Conservation (phyloP, 2,329 filamentous ascomycete species). For the Chrysoporthe deuterocubensis region DNA sequence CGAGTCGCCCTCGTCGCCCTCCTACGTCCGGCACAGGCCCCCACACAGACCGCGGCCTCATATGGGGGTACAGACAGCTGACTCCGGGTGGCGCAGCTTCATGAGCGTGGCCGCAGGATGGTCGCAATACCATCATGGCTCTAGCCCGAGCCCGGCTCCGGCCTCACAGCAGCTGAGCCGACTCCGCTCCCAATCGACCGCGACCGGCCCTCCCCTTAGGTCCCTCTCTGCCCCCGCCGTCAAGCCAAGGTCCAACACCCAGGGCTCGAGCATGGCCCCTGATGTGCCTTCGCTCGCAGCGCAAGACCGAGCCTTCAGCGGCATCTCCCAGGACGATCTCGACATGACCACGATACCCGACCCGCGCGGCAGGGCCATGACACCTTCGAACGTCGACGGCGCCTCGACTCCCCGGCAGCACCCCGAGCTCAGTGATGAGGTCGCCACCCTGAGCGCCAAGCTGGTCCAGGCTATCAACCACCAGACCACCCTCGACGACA, state of each 20-base stretch:
- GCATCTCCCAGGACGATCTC: constrained; percentile 55
- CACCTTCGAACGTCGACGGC: constrained; percentile 45
- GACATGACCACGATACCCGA: constrained; percentile 73
- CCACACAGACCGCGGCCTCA: not conserved
- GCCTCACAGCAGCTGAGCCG: constrained; percentile 47
- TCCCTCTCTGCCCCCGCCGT: constrained; percentile 42
- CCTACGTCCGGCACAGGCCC: not conserved
- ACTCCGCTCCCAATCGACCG: constrained; percentile 57
- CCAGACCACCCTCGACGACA: constrained; percentile 90
- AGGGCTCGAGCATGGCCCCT: constrained; percentile 44
- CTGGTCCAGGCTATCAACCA: constrained; percentile 97
- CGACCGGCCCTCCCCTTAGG: constrained; percentile 47
- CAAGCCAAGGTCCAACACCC: constrained; percentile 44
- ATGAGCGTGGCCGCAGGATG: constrained; percentile 56
- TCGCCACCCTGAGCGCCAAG: constrained; percentile 90
- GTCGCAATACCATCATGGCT: constrained; percentile 47
- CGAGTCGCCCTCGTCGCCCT: too few species aligned
- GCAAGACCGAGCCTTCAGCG: constrained; percentile 36
- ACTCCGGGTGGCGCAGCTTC: constrained; percentile 46
- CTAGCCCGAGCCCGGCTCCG: constrained; percentile 39
- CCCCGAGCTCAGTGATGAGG: constrained; percentile 69
- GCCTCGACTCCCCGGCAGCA: constrained; percentile 47
- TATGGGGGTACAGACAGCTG: constrained; percentile 27
- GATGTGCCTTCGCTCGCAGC: constrained; percentile 31
- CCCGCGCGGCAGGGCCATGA: constrained; percentile 59